Evolutionary conservation across 2,329 filamentous ascomycete genomes (phyloP).

Genomic region (Fusarium neocosmosporiellum): DNA sequence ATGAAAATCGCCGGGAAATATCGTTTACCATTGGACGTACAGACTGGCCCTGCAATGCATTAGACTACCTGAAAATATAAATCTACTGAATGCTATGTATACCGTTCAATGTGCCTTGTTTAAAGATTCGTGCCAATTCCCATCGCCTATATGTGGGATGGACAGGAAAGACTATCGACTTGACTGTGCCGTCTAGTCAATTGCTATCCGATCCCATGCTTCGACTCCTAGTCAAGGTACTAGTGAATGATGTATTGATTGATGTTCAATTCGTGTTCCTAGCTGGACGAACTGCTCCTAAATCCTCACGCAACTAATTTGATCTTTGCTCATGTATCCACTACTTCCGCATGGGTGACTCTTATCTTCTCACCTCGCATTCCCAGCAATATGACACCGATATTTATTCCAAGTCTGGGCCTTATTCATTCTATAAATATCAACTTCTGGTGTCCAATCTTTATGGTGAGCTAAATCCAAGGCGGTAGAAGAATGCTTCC

Average conservation of each 20-base stretch:
- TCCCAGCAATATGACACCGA: background rate
- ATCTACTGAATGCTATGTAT: conserved; percentile 18
- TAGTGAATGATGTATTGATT: background rate
- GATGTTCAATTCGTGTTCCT: background rate
- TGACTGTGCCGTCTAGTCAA: background rate
- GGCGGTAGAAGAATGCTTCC: background rate
- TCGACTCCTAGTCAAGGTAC: background rate
- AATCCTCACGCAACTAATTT: background rate
- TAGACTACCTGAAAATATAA: conserved; percentile 30
- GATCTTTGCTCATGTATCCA: background rate
- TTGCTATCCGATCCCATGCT: too few relatives aligned
- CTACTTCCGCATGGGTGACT: background rate
- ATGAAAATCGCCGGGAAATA: conserved; percentile 1
- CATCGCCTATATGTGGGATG: background rate
- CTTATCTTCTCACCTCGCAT: background rate
- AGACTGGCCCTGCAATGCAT: background rate
- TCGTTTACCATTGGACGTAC: background rate
- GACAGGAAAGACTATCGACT: background rate
- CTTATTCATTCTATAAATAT: background rate
- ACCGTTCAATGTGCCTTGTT: background rate
- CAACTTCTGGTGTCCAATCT: background rate
- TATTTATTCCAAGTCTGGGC: background rate
- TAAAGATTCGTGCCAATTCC: background rate
- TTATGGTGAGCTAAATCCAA: background rate
- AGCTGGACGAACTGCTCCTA: background rate